A percentile compares a stretch with the other conserved stretches of the same genome.
phyloP scores from a whole-genome alignment of 1,284 basidiomycete species.

The Inonotus hispidus region DNA sequence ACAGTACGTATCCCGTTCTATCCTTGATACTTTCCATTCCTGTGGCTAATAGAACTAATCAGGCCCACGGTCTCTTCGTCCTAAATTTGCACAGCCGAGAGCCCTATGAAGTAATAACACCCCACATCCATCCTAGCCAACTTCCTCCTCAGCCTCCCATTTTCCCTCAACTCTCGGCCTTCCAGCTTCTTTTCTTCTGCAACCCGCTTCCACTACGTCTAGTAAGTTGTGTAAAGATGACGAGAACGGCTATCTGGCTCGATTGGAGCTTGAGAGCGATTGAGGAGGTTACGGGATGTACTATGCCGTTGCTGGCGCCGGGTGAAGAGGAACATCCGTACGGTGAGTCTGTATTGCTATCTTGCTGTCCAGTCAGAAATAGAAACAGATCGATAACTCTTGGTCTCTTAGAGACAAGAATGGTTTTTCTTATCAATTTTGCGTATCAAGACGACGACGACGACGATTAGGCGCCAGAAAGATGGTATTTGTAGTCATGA shows the following conservation, averaged over 20 bases:
- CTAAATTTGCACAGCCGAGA: not conserved
- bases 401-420: not conserved
- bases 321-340: slow-evolving; percentile 13
- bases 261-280: slow-evolving; percentile 12
- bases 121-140: not conserved
- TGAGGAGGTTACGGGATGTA: not conserved
- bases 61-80: slow-evolving; percentile 9
- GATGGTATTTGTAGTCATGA: not conserved
- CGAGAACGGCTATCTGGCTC: slow-evolving; percentile 15
- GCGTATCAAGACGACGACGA: not conserved
- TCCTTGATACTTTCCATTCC: not conserved
- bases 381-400: no score
- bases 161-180: slow-evolving; percentile 6
- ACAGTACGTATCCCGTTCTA: slow-evolving; percentile 3
- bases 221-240: slow-evolving; percentile 14
- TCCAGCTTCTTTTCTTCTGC: slow-evolving; percentile 11
- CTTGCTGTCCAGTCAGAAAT: not conserved
- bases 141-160: not conserved
- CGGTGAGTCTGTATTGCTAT: not conserved
- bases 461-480: not conserved
- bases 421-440: slow-evolving; percentile 10
- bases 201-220: slow-evolving; percentile 9
- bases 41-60: not conserved
- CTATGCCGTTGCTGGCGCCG: not conserved
- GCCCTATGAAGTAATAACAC: not conserved